phyloP scores from a whole-genome alignment of 1,284 basidiomycete genomes.

The Ceraceosorus bombacis region DNA sequence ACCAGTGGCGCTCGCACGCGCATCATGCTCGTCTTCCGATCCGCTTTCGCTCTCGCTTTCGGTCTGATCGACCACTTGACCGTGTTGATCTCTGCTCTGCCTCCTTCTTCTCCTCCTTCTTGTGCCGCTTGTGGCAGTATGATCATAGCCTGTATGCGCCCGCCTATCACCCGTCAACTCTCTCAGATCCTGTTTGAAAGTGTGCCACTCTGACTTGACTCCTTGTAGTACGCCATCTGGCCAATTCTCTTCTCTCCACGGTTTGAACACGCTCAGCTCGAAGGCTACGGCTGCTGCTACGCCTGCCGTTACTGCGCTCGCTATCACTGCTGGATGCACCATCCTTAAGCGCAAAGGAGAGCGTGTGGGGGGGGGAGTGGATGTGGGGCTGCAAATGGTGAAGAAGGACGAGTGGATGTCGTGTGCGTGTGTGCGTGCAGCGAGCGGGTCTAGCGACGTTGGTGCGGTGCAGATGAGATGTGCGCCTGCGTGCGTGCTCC shows the following conservation, averaged over 20 bases:
- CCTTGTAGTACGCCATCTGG: slow-evolving; percentile 28
- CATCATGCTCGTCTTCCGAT: no score
- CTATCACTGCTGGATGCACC: slow-evolving; percentile 32
- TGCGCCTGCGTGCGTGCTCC: no score
- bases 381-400: no score
- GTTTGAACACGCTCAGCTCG: slow-evolving; percentile 30
- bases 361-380: background rate
- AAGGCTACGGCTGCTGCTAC: slow-evolving; percentile 31
- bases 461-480: no score
- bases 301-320: slow-evolving; percentile 26
- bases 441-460: no score
- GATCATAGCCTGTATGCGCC: slow-evolving; percentile 9
- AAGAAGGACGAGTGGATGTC: no score
- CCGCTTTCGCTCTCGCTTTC: no score
- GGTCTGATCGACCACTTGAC: slow-evolving; percentile 11
- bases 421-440: no score
- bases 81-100: slow-evolving; percentile 9
- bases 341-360: slow-evolving; percentile 8
- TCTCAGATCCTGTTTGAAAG: slow-evolving; percentile 20
- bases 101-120: slow-evolving; percentile 18
- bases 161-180: slow-evolving; percentile 20
- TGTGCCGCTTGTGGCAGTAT: slow-evolving; percentile 1
- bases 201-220: slow-evolving; percentile 20
- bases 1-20: no score
- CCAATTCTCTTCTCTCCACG: slow-evolving; percentile 34